Percentiles rank a stretch among this genome's conserved stretches.
phyloP scores from a whole-genome alignment of 495 filamentous ascomycete genomes.

The Xylaria grammica region DNA sequence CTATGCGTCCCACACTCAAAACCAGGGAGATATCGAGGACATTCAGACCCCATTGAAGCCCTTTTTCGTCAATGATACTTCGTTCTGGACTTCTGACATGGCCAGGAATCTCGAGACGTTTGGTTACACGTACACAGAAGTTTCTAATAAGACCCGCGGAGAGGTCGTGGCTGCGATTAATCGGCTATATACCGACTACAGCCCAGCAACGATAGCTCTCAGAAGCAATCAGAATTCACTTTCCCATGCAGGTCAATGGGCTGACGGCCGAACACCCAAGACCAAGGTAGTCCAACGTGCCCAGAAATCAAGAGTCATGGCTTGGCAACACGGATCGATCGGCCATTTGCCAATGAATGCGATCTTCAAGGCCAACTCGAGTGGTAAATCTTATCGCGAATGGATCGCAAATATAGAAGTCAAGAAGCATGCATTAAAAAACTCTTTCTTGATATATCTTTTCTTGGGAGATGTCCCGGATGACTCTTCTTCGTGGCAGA shows the following conservation, averaged over 20 bases:
- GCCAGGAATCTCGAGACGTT: conserved; percentile 52
- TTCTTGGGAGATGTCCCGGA: conserved; percentile 60
- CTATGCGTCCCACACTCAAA: conserved; percentile 57
- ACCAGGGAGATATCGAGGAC: conserved; percentile 46
- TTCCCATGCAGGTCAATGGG: background rate
- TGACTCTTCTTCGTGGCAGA: conserved; percentile 48
- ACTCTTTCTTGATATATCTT: conserved; percentile 62
- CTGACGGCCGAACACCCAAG: conserved; percentile 1
- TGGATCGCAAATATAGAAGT: conserved; percentile 68
- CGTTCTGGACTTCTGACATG: conserved; percentile 56
- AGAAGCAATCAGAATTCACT: conserved; percentile 3
- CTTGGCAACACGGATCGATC: conserved; percentile 28
- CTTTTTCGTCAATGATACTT: conserved; percentile 50
- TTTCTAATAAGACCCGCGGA: conserved; percentile 40
- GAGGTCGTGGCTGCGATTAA: conserved; percentile 56
- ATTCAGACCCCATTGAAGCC: conserved; percentile 50
- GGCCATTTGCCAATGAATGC: conserved; percentile 18
- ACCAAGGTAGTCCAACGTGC: background rate
- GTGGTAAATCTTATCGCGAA: conserved; percentile 50
- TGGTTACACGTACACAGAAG: conserved; percentile 67
- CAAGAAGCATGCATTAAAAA: conserved; percentile 58
- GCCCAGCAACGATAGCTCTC: conserved; percentile 42
- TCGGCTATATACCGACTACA: conserved; percentile 56
- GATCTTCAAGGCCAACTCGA: conserved; percentile 30
- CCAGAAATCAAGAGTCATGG: conserved; percentile 24